Conservation (phyloP, 2,329 filamentous ascomycete genomes). For the Colletotrichum camelliae region DNA sequence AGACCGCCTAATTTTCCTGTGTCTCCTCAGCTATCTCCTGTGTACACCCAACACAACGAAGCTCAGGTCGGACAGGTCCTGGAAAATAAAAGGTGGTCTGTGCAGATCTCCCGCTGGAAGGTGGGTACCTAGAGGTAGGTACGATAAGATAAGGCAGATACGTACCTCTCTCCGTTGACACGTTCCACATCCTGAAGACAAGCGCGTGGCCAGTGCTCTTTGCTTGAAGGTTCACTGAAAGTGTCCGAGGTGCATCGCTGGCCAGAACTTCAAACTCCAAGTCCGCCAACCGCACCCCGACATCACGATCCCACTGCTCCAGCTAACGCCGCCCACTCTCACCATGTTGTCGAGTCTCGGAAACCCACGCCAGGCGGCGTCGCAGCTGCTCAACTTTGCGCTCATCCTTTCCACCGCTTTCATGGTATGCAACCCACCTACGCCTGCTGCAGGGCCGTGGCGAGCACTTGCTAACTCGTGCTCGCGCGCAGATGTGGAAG, state of each 20-base stretch:
- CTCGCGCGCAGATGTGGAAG: constrained; percentile 74
- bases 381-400: constrained; percentile 88
- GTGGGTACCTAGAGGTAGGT: neutral
- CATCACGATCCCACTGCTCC: neutral
- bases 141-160: constrained; percentile 14
- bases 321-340: constrained; percentile 6
- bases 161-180: neutral
- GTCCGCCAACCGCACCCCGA: neutral
- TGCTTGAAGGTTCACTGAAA: neutral
- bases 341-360: constrained; percentile 72
- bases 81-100: neutral
- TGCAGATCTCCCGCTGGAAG: neutral
- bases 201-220: constrained; percentile 13
- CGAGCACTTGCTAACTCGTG: neutral
- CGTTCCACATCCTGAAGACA: constrained; percentile 13
- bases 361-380: constrained; percentile 81
- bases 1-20: too few species aligned
- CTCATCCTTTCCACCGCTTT: constrained; percentile 90
- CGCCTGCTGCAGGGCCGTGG: neutral
- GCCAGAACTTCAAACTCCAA: constrained; percentile 12
- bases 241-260: constrained; percentile 14
- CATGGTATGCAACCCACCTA: constrained; percentile 62
- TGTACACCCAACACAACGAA: too few species aligned
- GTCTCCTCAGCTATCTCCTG: too few species aligned
- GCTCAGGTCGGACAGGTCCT: too few species aligned